These are phyloP conservation scores for Amesomyces nigricolor DNA, from an alignment of 2,329 filamentous ascomycete species.

Conservation along the genomic window DNA sequence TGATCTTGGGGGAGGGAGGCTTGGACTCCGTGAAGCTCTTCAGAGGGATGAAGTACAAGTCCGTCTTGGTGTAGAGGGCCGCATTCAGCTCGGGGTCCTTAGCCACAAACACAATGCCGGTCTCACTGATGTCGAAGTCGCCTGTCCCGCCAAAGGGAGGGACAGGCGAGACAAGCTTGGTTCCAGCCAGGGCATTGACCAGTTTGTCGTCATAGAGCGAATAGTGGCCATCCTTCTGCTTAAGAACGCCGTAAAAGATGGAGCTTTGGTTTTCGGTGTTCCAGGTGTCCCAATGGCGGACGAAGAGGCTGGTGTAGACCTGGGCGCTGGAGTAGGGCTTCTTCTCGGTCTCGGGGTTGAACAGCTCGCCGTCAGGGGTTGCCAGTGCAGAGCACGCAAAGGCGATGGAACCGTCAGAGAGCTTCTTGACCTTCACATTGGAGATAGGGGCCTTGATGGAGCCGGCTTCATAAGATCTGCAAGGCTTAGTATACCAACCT, in stretches of 20 bases:
- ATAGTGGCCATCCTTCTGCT: constrained; percentile 38
- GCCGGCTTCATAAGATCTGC: constrained; percentile 41
- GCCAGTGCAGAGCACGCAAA: constrained; percentile 59
- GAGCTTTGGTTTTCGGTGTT: constrained; percentile 62
- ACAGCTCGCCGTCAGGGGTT: constrained; percentile 62
- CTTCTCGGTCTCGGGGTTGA: constrained; percentile 56
- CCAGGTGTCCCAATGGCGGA: constrained; percentile 80
- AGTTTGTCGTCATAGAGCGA: constrained; percentile 40
- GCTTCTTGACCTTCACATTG: constrained; percentile 53
- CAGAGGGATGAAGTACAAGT: constrained; percentile 69
- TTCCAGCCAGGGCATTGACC: constrained; percentile 59
- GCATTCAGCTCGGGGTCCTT: constrained; percentile 67
- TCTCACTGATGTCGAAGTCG: constrained; percentile 70
- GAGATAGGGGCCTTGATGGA: constrained; percentile 48
- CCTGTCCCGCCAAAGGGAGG: constrained; percentile 71
- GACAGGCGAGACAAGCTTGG: constrained; percentile 59
- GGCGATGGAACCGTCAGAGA: constrained; percentile 46
- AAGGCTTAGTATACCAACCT: not conserved
- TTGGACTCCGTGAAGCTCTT: constrained; percentile 51
- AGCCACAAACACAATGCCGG: constrained; percentile 66
- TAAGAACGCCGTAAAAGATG: constrained; percentile 66
- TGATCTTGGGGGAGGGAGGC: constrained; percentile 46
- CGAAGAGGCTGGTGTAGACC: constrained; percentile 69
- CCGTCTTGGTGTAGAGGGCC: constrained; percentile 73
- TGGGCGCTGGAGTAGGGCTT: constrained; percentile 59